Conservation (phyloP, 1,139 yeast species). For the Pichia terricola region DNA sequence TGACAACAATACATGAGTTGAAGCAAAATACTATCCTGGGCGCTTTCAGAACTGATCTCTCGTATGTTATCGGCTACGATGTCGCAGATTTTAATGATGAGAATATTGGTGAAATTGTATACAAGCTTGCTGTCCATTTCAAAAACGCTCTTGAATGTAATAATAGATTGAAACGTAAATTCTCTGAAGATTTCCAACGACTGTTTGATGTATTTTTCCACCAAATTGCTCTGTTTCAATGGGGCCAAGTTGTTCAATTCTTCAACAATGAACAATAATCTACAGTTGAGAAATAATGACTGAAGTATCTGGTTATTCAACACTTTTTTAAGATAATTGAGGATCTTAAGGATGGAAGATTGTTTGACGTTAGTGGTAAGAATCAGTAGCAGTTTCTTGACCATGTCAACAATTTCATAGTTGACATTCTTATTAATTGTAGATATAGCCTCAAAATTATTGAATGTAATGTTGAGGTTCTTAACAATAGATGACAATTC, state of each 20-base stretch:
- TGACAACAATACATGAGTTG: conserved; percentile 73
- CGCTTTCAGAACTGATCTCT: conserved; percentile 28
- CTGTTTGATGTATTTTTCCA: conserved; percentile 65
- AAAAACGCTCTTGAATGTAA: conserved; percentile 58
- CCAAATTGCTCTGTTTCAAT: conserved; percentile 31
- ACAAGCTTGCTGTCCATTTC: conserved; percentile 28
- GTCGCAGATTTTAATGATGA: conserved; percentile 27
- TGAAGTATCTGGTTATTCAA: conserved; percentile 26
- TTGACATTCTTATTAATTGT: conserved; percentile 48
- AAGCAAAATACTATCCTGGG: conserved; percentile 53
- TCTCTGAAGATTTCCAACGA: conserved; percentile 80
- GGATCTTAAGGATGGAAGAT: conserved; percentile 64
- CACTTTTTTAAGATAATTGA: conserved; percentile 64
- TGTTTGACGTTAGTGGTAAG: conserved; percentile 71
- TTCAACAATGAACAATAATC: conserved; percentile 49
- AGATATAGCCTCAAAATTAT: conserved; percentile 46
- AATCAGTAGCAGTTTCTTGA: conserved; percentile 54
- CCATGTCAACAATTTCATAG: conserved; percentile 53
- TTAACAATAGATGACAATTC: conserved; percentile 67
- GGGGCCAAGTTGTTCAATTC: conserved; percentile 54
- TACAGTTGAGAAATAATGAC: conserved; percentile 41
- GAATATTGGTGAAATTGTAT: conserved; percentile 33
- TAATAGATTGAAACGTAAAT: conserved; percentile 62
- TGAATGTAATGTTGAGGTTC: conserved; percentile 60
- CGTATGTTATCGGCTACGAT: conserved; percentile 31